Evolutionary conservation across 495 filamentous ascomycete genomes (phyloP), one percentile per base, ranked within the genome.

Genomic region (Astrothelium macrocarpum): DNA sequence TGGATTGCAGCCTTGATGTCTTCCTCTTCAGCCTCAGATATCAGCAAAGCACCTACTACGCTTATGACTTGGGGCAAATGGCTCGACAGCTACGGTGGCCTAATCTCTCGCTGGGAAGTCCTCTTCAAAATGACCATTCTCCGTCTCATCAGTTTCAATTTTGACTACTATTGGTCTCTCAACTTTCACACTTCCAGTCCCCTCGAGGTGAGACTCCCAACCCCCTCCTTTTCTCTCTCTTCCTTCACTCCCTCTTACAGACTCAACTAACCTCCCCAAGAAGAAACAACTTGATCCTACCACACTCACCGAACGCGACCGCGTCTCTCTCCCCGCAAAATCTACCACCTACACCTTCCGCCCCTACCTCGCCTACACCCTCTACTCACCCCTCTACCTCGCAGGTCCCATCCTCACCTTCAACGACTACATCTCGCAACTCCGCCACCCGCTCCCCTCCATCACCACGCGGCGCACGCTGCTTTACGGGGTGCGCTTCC

Each of bases 51-150:
- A 1, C 75, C 76, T 53, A 70, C 75, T 0, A 65, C 80, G 1
- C 34, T 69, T 7, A 66, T 84, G 59, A 75, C 76, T 59, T 87
- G 85, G 79, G 90, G 83, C 4, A 72, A 75, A 28, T 84, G 80
- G 75, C 73, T 96, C 10, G 92, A 97, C 74, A 78, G 77, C 45
- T 84, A 88, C 66, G 87, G 91, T 14, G 94, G 94, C 5, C 74
- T 99, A 25, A 85, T 91, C 70, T 79, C 87, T 1, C 82, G 92
- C 64, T 99, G 94, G 94, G 90, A 96, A 72, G 84, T 99, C 36
- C 82, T 94, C 14, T 99, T 99, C 81, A 99, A 97, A 68, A 84
- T 99, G 65, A 97, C 94, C n/a, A 82, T 96, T 5, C 78, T 99
- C 45, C 85, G 94, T 26, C 78, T 97, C 46, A 90, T 99, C 64